Conservation (phyloP, 2,329 filamentous ascomycete genomes). For the Neonectria coccinea region DNA sequence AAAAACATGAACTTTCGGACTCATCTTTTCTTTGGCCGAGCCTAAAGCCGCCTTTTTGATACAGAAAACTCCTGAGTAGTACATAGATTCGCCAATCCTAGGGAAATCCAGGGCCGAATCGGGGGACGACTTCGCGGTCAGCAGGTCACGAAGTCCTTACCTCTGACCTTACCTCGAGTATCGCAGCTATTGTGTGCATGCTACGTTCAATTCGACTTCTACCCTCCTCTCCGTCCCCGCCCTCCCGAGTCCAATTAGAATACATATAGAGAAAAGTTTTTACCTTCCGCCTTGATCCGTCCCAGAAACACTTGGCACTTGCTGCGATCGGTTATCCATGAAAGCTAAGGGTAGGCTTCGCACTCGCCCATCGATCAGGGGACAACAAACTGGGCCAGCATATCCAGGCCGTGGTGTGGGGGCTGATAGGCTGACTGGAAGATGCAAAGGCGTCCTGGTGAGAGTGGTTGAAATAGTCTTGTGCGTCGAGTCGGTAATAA, state of each 20-base stretch:
- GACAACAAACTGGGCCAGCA: constrained; percentile 6
- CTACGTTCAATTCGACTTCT: constrained; percentile 34
- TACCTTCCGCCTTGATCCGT: constrained; percentile 42
- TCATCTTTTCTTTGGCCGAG: constrained; percentile 5
- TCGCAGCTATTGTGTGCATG: constrained; percentile 29
- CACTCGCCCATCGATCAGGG: constrained; percentile 16
- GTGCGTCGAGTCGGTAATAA: constrained; percentile 42
- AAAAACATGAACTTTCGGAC: constrained; percentile 18
- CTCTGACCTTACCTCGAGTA: constrained; percentile 65
- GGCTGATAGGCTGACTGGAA: neutral
- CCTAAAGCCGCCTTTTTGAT: constrained; percentile 29
- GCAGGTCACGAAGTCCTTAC: constrained; percentile 60
- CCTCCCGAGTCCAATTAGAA: constrained; percentile 44
- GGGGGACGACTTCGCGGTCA: constrained; percentile 45
- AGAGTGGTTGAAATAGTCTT: constrained; percentile 26
- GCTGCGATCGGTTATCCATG: constrained; percentile 18
- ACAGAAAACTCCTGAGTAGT: constrained; percentile 43
- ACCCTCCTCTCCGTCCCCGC: constrained; percentile 26
- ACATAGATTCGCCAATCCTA: constrained; percentile 38
- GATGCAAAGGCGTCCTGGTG: constrained; percentile 9
- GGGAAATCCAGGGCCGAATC: constrained; percentile 31
- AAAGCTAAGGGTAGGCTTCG: constrained; percentile 12
- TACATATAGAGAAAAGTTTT: constrained; percentile 42
- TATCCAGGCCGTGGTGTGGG: constrained; percentile 9
- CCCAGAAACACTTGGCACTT: constrained; percentile 12